These are phyloP conservation scores for Coniferiporia weirii DNA, from an alignment of 1,284 basidiomycete genomes.

Conservation along the genomic window DNA sequence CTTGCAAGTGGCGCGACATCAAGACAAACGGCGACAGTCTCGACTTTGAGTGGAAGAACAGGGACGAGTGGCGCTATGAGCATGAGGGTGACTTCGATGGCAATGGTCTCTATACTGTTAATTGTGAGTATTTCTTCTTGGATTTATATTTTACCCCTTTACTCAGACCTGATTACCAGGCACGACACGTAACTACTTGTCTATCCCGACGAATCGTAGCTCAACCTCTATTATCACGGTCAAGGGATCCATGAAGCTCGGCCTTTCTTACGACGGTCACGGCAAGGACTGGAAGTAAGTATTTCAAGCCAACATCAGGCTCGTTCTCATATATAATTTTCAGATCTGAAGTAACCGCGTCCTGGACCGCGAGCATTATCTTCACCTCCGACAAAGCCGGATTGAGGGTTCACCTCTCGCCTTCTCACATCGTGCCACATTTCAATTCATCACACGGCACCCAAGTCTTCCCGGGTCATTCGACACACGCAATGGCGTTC, in stretches of 20 bases:
- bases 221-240: slow-evolving; percentile 27
- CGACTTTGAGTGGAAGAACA: slow-evolving; percentile 19
- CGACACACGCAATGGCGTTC: slow-evolving; percentile 21
- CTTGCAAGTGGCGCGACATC: slow-evolving; percentile 23
- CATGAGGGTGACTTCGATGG: slow-evolving; percentile 16
- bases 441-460: slow-evolving; percentile 6
- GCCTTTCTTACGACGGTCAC: slow-evolving; percentile 17
- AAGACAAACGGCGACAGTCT: slow-evolving; percentile 17
- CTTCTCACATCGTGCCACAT: slow-evolving; percentile 1
- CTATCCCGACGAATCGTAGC: slow-evolving; percentile 25
- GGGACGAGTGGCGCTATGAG: slow-evolving; percentile 18
- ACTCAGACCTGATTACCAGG: slow-evolving; percentile 19
- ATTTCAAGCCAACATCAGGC: background rate
- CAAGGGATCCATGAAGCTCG: slow-evolving; percentile 26
- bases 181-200: slow-evolving; percentile 28
- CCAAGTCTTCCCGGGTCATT: slow-evolving; percentile 12
- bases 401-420: slow-evolving; percentile 5
- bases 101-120: slow-evolving; percentile 7
- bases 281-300: slow-evolving; percentile 16
- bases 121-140: slow-evolving; percentile 3
- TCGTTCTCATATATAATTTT: background rate
- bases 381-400: slow-evolving; percentile 4
- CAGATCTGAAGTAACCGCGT: slow-evolving; percentile 7
- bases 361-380: slow-evolving; percentile 13
- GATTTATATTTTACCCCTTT: background rate